These are phyloP conservation scores for Paulownia fortunei DNA, from an alignment of 257 asterid genomes.

Conservation along the genomic window DNA sequence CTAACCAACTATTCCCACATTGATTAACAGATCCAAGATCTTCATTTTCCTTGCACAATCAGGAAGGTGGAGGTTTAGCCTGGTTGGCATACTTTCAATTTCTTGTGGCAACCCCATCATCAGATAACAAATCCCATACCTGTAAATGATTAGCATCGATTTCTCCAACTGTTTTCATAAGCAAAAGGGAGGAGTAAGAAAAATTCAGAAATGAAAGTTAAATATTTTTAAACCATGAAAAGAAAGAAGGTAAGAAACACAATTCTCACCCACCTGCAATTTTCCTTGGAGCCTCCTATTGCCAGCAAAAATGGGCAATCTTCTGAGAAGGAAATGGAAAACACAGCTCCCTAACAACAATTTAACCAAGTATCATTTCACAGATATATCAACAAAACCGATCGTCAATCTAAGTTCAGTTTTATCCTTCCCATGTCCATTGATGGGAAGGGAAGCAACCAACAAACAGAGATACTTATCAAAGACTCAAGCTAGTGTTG, in stretches of 20 bases:
- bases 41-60: not conserved
- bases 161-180: no score
- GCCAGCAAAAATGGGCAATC: conserved; percentile 47
- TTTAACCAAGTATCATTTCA: not conserved
- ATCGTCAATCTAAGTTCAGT: not conserved
- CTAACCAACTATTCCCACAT: not conserved
- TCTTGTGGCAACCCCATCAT: conserved; percentile 39
- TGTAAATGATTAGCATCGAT: conserved; percentile 34
- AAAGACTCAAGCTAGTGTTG: not conserved
- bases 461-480: not conserved
- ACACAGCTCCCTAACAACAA: no score
- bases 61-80: conserved; percentile 7
- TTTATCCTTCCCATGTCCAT: not conserved
- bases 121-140: conserved; percentile 50
- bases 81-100: conserved; percentile 33
- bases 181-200: not conserved
- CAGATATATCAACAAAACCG: not conserved
- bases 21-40: not conserved
- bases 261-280: conserved; percentile 44
- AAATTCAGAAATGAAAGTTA: not conserved
- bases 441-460: not conserved
- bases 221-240: not conserved
- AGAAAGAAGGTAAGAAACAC: no score
- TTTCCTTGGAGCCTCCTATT: conserved; percentile 60
- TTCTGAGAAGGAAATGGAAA: no score